Evolutionary conservation across 2,329 filamentous ascomycete species (phyloP).

Genomic region (Pyricularia sp.): DNA sequence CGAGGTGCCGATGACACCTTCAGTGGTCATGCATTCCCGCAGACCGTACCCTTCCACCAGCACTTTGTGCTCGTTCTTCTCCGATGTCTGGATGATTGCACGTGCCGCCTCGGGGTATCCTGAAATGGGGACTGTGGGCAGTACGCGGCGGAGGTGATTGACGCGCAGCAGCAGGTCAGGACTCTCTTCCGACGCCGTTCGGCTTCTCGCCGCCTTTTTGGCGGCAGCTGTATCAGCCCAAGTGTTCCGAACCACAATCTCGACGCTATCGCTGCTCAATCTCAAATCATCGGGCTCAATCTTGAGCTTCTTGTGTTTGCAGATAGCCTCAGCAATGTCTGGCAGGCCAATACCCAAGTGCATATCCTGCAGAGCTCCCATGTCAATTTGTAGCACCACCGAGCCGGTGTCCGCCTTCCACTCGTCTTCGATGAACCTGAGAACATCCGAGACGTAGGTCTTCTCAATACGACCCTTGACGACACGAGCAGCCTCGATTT

Average conservation of each 20-base stretch:
- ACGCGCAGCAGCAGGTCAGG: slow-evolving; percentile 67
- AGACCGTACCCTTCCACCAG: slow-evolving; percentile 94
- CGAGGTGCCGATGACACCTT: slow-evolving; percentile 72
- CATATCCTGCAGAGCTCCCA: slow-evolving; percentile 66
- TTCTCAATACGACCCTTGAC: slow-evolving; percentile 94
- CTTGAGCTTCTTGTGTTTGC: slow-evolving; percentile 75
- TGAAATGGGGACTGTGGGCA: slow-evolving; percentile 78
- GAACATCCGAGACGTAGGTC: slow-evolving; percentile 76
- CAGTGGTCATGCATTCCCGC: slow-evolving; percentile 81
- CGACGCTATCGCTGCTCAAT: slow-evolving; percentile 49
- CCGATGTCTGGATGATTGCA: slow-evolving; percentile 79
- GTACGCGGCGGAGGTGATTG: slow-evolving; percentile 72
- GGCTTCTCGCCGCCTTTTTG: slow-evolving; percentile 37
- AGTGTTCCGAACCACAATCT: slow-evolving; percentile 58
- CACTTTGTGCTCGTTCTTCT: slow-evolving; percentile 59
- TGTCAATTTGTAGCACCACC: slow-evolving; percentile 75
- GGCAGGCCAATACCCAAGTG: slow-evolving; percentile 67
- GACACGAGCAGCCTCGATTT: slow-evolving; percentile 73
- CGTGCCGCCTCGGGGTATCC: slow-evolving; percentile 80
- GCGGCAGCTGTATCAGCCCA: slow-evolving; percentile 35
- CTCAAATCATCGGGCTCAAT: slow-evolving; percentile 30
- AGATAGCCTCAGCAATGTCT: slow-evolving; percentile 70
- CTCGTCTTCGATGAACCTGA: slow-evolving; percentile 76
- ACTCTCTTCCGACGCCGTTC: slow-evolving; percentile 34
- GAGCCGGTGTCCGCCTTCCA: slow-evolving; percentile 73